phyloP scores from a whole-genome alignment of 331 rosid species.

The Rhamnella rubrinervis region DNA sequence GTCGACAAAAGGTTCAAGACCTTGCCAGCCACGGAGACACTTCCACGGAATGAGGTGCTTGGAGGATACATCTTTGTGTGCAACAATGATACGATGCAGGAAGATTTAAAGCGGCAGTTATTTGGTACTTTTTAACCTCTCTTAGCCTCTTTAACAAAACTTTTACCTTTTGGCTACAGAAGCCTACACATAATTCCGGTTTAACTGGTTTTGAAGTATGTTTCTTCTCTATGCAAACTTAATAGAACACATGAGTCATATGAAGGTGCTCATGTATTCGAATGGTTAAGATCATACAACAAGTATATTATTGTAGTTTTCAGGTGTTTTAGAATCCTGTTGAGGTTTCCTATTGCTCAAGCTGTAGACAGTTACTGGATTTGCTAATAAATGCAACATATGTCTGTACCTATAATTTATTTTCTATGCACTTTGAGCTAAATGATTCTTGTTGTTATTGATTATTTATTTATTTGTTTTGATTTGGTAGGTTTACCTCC shows the following conservation, averaged over 20 bases:
- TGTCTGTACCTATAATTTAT: too few relatives aligned
- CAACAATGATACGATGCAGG: constrained; percentile 99
- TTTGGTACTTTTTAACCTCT: constrained; percentile 59
- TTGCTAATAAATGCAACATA: not conserved
- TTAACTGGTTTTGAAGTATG: not conserved
- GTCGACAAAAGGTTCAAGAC: constrained; percentile 96
- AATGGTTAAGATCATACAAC: not conserved
- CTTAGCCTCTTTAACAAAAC: not conserved
- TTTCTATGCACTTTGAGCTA: not conserved
- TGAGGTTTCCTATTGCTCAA: not conserved
- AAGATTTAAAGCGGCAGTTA: constrained; percentile 94
- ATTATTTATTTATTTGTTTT: constrained; percentile 25
- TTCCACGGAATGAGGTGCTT: constrained; percentile 95
- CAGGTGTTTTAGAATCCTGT: not conserved
- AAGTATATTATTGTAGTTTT: not conserved
- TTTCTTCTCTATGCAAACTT: too few relatives aligned
- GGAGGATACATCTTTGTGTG: constrained; percentile 99
- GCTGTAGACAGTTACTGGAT: constrained; percentile 2
- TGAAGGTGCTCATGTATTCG: not conserved
- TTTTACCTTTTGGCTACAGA: not conserved
- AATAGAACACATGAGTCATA: too few relatives aligned
- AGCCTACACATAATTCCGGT: not conserved
- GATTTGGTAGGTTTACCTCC: constrained; percentile 84
- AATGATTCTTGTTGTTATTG: constrained; percentile 3
- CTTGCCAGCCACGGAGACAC: constrained; percentile 95